These are phyloP conservation scores for Canavalia gladiata DNA, from an alignment of 306 rosid species.

Conservation along the genomic window DNA sequence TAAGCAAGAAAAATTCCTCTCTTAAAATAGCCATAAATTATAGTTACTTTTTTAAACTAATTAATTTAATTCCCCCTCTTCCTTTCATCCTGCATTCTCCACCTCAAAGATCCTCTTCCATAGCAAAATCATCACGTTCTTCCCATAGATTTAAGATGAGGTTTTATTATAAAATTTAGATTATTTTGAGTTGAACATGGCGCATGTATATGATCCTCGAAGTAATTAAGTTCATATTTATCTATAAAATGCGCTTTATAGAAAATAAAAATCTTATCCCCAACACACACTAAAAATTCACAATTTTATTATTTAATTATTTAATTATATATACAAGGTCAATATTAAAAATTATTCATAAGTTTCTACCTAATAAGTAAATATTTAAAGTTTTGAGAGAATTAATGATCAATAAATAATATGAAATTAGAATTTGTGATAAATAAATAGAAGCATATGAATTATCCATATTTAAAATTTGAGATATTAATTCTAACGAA, in stretches of 20 bases:
- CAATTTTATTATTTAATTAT: too few species aligned
- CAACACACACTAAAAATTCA: neutral
- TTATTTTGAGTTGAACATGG: constrained; percentile 34
- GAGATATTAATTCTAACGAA: neutral
- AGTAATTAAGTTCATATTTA: neutral
- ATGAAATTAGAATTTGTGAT: neutral
- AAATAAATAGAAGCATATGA: neutral
- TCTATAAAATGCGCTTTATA: neutral
- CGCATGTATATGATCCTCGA: neutral
- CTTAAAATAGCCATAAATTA: neutral
- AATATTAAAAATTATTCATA: too few species aligned
- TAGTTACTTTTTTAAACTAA: neutral
- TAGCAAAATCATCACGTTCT: constrained; percentile 54
- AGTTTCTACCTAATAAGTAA: neutral
- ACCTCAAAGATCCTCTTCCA: constrained; percentile 44
- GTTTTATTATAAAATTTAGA: constrained; percentile 22
- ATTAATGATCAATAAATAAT: neutral
- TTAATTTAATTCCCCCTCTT: neutral
- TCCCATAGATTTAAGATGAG: constrained; percentile 27
- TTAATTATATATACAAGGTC: too few species aligned
- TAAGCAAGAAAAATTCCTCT: constrained; percentile 1
- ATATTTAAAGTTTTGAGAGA: neutral
- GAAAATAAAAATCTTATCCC: neutral
- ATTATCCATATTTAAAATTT: too few species aligned
- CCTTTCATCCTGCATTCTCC: constrained; percentile 59